Base-by-base conservation (phyloP, 129 eudicot genomes). In the Rutidosis leptorrhynchoides region DNA sequence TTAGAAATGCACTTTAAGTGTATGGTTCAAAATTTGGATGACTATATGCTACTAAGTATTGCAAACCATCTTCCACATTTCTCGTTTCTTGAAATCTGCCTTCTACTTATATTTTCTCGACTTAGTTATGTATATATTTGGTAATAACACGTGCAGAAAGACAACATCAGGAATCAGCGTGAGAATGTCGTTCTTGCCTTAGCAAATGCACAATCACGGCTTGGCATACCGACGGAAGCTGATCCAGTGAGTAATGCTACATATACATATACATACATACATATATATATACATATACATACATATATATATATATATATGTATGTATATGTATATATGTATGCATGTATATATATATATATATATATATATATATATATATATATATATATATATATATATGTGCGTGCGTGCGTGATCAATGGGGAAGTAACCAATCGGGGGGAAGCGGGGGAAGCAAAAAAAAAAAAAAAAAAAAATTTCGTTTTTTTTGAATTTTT, bases 161-260 rank as follows among this genome's bases (percentile, higher is more conserved):
- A 94, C 82, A 94, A 94, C 74, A 71, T 94, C 65, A 86, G 90
- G 78, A 94, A 94, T 58, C 99, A 94, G 71, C 97, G 99, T 30
- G 99, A 94, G 77, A 83, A 94, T 73, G 85, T 89, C n/a, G 82
- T 94, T 53, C 93, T 94, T 15, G 24, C 78, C 20, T 25, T 94
- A 45, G 99, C 97, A 75, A 94, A 94, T 75, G 93, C 99, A 64
- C 99, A 94, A 71, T 89, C 97, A 45, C 87, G 83, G 29, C 90
- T 89, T 71, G 95, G 82, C 72, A 72, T 89, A 58, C 99, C 93
- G 10, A 77, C 27, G 64, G 95, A 77, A 53, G 75, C 85, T 77
- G 93, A 86, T 75, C 99, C 99, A 61, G 99, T 94, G 74, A 84
- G 99, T 86, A 35, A 60, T 68, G 26, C 26, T n/a, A n/a, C n/a